Evolutionary conservation across 2,329 filamentous ascomycete genomes (phyloP), one percentile per base, ranked within the genome.

Genomic region (Diaporthe sp.): DNA sequence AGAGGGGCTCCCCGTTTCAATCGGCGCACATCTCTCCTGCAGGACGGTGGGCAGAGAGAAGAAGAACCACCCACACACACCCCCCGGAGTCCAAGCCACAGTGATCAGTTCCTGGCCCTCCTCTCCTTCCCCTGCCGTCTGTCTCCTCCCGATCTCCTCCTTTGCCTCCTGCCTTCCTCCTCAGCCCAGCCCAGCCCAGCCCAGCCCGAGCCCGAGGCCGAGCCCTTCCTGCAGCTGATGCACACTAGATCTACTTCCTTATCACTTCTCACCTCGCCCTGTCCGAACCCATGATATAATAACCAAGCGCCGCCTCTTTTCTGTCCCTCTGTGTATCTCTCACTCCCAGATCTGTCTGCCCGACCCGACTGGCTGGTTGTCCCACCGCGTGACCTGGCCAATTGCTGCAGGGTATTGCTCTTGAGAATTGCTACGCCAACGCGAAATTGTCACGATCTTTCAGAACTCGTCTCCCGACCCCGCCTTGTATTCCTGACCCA

Each of bases 51-150:
- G 62, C 62, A 62, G 59, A 49, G 42, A 34, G 34, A 34, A 34
- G 31, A 31, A 31, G 17, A 37, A 25, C n/a, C 51, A 25, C 51
- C 9, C 51, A 28, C 49, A 51, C 31, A 31, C n/a, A 1, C 37
- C 39, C 13, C 13, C 59, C 65, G 49, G 39, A 31, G 46, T 68
- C 65, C 65, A 68, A 68, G 65, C 65, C 65, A 69, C 65, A 55
- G 46, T 10, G 13, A 15, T 55, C 49, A 12, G 49, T 9, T 9
- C 65, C 62, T 68, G 62, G 62, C 65, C 31, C 65, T 53, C 65
- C 13, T 67, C 62, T 28, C n/a, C 31, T 49, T 15, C 15, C 7
- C 31, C 58, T 7, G 31, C 19, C 22, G 10, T 15, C 28, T 34
- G 15, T 37, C 55, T 37, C 31, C 31, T 37, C 9, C 31, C 17